Evolutionary conservation across 139 green algal species (phyloP).

Genomic region (Haematococcus sp.): DNA sequence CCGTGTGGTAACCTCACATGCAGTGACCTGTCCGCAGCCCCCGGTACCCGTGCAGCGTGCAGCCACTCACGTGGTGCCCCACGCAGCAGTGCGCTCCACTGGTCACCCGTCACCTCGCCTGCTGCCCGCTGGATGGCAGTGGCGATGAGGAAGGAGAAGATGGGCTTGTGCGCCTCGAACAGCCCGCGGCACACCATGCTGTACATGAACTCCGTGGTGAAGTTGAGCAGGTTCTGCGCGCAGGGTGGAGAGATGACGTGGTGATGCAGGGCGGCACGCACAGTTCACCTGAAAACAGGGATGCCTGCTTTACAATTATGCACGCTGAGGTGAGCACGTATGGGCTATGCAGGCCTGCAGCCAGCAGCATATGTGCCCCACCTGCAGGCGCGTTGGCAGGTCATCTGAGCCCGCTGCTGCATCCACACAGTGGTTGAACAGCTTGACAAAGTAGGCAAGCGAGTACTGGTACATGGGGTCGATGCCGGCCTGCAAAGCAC

Average conservation of each 20-base stretch:
- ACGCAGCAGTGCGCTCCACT: slow-evolving; percentile 77
- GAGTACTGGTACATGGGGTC: slow-evolving; percentile 77
- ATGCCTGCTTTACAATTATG: too few species aligned
- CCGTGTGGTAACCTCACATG: too few species aligned
- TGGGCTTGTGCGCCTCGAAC: slow-evolving; percentile 77
- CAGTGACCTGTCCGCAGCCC: too few species aligned
- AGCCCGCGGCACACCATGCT: slow-evolving; percentile 61
- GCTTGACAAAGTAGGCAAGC: slow-evolving; percentile 63
- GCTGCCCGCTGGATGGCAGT: slow-evolving; percentile 36
- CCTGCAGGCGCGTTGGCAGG: slow-evolving; percentile 42
- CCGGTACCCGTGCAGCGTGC: too few species aligned
- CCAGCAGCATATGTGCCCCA: too few species aligned
- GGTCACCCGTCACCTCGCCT: slow-evolving; percentile 30
- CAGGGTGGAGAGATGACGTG: too few species aligned
- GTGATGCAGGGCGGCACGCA: too few species aligned
- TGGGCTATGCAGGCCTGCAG: too few species aligned
- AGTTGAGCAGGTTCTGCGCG: slow-evolving; percentile 43
- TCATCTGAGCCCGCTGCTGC: slow-evolving; percentile 36
- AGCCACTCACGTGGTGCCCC: slow-evolving; percentile 28
- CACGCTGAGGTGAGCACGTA: neutral
- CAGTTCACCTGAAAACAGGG: too few species aligned
- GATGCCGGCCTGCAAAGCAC: slow-evolving; percentile 51
- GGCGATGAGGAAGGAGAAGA: slow-evolving; percentile 75
- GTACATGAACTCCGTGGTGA: slow-evolving; percentile 69
- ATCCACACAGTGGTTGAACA: slow-evolving; percentile 78